These are phyloP conservation scores for Climacium dendroides DNA, from an alignment of 225 moss, liverwort and hornwort genomes.

Conservation along the genomic window DNA sequence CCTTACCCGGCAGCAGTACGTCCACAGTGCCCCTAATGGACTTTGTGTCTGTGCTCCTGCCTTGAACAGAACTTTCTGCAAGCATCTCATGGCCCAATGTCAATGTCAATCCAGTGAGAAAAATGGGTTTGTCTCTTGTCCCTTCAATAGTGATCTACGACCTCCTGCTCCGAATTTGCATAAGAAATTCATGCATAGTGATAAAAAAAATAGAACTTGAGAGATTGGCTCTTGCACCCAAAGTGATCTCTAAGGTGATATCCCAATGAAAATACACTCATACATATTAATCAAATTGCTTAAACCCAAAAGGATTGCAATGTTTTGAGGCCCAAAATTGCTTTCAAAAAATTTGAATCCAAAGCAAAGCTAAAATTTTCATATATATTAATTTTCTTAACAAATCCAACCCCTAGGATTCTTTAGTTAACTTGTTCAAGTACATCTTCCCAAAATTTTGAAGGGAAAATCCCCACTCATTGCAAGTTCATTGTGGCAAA, in stretches of 20 bases:
- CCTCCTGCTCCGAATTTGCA: neutral
- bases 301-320: neutral
- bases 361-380: neutral
- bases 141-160: too few species aligned
- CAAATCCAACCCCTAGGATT: neutral
- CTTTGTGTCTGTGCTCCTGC: neutral
- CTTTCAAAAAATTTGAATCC: neutral
- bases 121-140: too few species aligned
- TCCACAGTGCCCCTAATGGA: neutral
- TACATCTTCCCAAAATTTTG: neutral
- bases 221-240: neutral
- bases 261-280: neutral
- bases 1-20: neutral
- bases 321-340: neutral
- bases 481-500: neutral
- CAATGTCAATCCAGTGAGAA: neutral
- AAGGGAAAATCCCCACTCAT: neutral
- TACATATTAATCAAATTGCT: neutral
- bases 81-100: neutral
- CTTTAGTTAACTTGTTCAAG: neutral
- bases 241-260: neutral
- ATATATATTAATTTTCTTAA: neutral
- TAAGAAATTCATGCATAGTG: neutral
- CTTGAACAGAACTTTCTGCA: slow-evolving; percentile 5
- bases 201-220: neutral